A percentile compares a stretch with the other conserved stretches of the same genome.
Conservation (phyloP, 1,284 basidiomycete species). For the Malassezia cuniculi region DNA sequence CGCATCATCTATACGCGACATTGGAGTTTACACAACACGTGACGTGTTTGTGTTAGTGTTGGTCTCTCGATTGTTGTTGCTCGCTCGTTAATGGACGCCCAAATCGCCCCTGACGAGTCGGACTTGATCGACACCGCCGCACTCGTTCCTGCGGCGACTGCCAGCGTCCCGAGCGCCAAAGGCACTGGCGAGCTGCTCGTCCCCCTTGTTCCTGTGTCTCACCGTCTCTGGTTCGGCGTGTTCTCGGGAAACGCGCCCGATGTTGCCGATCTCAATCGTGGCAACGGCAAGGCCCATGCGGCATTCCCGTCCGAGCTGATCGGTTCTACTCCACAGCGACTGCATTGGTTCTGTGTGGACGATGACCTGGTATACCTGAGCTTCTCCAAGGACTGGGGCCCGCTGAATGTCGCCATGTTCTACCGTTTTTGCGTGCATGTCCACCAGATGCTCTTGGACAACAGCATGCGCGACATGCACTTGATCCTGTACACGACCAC, state of each 20-base stretch:
- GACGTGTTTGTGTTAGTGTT: background rate
- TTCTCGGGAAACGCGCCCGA: constrained; percentile 17
- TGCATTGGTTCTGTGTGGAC: constrained; percentile 54
- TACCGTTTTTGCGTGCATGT: constrained; percentile 77
- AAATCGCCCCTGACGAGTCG: constrained; percentile 30
- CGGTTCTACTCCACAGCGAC: constrained; percentile 14
- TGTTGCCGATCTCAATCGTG: constrained; percentile 19
- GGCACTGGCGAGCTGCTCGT: constrained; percentile 11
- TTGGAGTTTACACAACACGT: constrained; percentile 4
- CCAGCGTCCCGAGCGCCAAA: constrained; percentile 17
- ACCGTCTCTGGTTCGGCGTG: constrained; percentile 33
- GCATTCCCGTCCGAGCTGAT: constrained; percentile 13
- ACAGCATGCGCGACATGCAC: constrained; percentile 47
- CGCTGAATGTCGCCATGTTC: constrained; percentile 48
- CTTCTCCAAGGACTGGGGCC: constrained; percentile 60
- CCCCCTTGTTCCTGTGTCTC: constrained; percentile 27
- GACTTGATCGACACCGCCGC: constrained; percentile 32
- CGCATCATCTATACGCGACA: background rate
- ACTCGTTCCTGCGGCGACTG: constrained; percentile 11
- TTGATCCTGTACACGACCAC: constrained; percentile 80
- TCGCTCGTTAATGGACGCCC: background rate
- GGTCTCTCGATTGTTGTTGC: constrained; percentile 2
- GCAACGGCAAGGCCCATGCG: constrained; percentile 9
- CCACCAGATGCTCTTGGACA: constrained; percentile 28
- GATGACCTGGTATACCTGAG: constrained; percentile 80